These are phyloP conservation scores for Cronartium quercuum DNA, from an alignment of 1,284 basidiomycete genomes.

Conservation along the genomic window DNA sequence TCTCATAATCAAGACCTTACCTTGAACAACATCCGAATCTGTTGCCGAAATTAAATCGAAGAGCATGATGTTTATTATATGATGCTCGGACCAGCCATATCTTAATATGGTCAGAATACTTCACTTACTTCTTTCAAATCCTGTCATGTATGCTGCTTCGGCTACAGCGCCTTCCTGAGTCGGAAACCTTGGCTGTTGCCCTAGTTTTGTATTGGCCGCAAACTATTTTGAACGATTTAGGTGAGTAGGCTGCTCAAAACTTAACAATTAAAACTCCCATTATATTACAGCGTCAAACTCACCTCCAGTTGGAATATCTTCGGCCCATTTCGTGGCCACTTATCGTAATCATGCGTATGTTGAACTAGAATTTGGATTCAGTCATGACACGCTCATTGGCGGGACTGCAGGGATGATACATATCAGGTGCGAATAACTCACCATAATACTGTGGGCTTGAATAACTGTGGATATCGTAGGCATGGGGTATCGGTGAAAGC, in stretches of 20 bases:
- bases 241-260: not conserved
- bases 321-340: not conserved
- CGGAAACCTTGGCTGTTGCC: not conserved
- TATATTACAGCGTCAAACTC: not conserved
- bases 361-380: no score
- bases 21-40: not conserved
- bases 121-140: not conserved
- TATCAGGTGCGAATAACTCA: no score
- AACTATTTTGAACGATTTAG: no score
- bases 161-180: not conserved
- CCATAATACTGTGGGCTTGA: not conserved
- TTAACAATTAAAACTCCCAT: not conserved
- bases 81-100: not conserved
- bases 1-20: not conserved
- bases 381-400: no score
- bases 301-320: slow-evolving; percentile 1
- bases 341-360: not conserved
- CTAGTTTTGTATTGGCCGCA: not conserved
- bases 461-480: not conserved
- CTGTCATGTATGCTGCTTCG: not conserved
- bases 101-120: not conserved
- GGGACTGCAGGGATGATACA: no score
- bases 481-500: not conserved
- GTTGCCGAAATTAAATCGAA: not conserved
- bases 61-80: not conserved